These are phyloP conservation scores for Pseudozyma flocculosa DNA, from an alignment of 1,284 basidiomycete genomes.

Conservation along the genomic window DNA sequence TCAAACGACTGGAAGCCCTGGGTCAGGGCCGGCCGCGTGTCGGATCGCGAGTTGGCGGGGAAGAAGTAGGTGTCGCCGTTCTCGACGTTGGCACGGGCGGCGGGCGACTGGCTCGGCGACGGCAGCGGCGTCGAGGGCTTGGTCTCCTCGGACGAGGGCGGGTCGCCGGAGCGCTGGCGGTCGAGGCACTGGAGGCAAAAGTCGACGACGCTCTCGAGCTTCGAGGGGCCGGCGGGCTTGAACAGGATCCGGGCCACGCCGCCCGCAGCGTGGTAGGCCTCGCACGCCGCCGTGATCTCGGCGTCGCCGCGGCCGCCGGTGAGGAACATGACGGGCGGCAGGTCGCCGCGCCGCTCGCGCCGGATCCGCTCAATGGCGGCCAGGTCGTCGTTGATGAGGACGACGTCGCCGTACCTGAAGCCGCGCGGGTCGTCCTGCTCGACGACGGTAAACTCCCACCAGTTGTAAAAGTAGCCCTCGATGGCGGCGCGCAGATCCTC, in stretches of 20 bases:
- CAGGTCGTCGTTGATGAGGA: slow-evolving; percentile 80
- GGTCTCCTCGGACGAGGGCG: slow-evolving; percentile 29
- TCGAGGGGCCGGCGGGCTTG: slow-evolving; percentile 84
- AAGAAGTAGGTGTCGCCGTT: slow-evolving; percentile 37
- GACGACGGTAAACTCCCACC: slow-evolving; percentile 72
- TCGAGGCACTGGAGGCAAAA: slow-evolving; percentile 69
- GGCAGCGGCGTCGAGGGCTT: slow-evolving; percentile 42
- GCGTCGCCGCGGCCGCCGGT: slow-evolving; percentile 71
- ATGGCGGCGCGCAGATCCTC: slow-evolving; percentile 70
- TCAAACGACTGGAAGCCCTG: slow-evolving; percentile 34
- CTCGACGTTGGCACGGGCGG: slow-evolving; percentile 13
- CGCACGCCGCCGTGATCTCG: slow-evolving; percentile 65
- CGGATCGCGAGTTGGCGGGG: slow-evolving; percentile 21
- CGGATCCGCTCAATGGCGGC: slow-evolving; percentile 61
- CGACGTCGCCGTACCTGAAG: slow-evolving; percentile 66
- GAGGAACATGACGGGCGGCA: slow-evolving; percentile 72
- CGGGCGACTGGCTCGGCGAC: slow-evolving; percentile 19
- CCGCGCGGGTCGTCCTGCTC: slow-evolving; percentile 11
- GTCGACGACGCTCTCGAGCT: slow-evolving; percentile 70
- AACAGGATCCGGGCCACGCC: slow-evolving; percentile 82
- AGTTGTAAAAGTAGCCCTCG: slow-evolving; percentile 68
- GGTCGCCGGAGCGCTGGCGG: slow-evolving; percentile 31
- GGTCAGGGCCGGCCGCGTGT: slow-evolving; percentile 11
- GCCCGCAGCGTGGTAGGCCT: slow-evolving; percentile 74
- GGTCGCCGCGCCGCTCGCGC: slow-evolving; percentile 45